A percentile compares a stretch with the other conserved stretches of the same genome.
phyloP scores from a whole-genome alignment of 805 yeast genomes.

The Cyberlindnera maritima region DNA sequence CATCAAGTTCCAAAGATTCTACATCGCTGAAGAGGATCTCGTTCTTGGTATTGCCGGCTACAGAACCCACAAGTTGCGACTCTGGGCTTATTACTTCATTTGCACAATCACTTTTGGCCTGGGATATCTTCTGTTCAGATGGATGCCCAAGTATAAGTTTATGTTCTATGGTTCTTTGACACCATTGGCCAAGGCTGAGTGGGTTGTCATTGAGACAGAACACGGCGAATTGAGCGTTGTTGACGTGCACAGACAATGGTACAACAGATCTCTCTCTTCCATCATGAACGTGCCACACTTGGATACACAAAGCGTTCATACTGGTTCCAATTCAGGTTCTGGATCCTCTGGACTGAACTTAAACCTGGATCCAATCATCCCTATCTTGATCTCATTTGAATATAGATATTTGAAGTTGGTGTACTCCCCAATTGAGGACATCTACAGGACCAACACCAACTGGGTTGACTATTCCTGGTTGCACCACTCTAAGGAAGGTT shows the following conservation, averaged over 20 bases:
- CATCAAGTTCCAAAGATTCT: conserved; percentile 70
- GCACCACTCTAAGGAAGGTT: conserved; percentile 58
- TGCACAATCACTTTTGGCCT: conserved; percentile 67
- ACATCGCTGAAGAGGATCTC: conserved; percentile 92
- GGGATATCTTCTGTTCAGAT: conserved; percentile 68
- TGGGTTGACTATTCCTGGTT: conserved; percentile 89
- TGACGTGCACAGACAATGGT: conserved; percentile 55
- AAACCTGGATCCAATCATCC: conserved; percentile 44
- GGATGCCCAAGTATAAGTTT: conserved; percentile 82
- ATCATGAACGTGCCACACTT: conserved; percentile 43
- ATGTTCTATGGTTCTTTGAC: conserved; percentile 59
- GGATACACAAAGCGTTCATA: conserved; percentile 20
- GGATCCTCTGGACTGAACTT: conserved; percentile 18
- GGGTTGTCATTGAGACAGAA: conserved; percentile 94
- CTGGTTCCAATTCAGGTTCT: conserved; percentile 14
- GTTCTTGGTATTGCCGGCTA: conserved; percentile 95
- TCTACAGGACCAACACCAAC: conserved; percentile 76
- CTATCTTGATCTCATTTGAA: conserved; percentile 65
- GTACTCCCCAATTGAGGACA: conserved; percentile 84
- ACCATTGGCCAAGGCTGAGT: conserved; percentile 80
- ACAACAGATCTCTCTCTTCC: conserved; percentile 69
- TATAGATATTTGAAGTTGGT: conserved; percentile 82
- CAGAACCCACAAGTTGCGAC: conserved; percentile 46
- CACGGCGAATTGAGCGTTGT: conserved; percentile 77
- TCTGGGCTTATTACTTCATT: conserved; percentile 46